Base-by-base conservation (phyloP, 192 early-diverging fungal genomes). In the Backusella morwellensis region DNA sequence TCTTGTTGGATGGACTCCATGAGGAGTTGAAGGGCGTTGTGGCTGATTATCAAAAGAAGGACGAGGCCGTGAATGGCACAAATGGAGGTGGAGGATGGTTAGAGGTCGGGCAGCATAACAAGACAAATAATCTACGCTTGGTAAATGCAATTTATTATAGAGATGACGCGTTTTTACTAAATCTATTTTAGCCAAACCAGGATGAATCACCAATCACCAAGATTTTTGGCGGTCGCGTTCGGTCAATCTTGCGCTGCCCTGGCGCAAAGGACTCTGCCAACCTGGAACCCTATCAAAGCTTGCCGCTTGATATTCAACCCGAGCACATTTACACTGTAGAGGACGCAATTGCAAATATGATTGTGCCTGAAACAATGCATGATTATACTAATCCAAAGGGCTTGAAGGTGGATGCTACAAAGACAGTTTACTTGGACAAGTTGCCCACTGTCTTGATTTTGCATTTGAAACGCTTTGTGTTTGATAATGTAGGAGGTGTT, bases 381-480 rank as follows among this genome's bases (percentile, higher is more conserved):
- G 96, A 93, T n/a, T 96, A 91, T 69, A 81, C 84, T 4, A 86
- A 83, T n/a, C 83, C 86, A 3, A 85, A 90, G 35, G 82, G 82
- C 32, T 72, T 80, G 9, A 47, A 70, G 54, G 75, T 86, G 8
- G 75, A 85, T 42, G 95, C 93, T 6, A 95, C 93, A 1, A 99
- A 99, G 77, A 93, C 96, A 81, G 88, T 87, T 32, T 88, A 89
- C 56, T 80, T 99, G 17, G 97, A 98, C 63, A 81, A 74, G 1
- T 84, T 95, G 34, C 98, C 98, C 7, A 93, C 96, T 2, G 90
- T 99, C 6, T 86, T 99, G 26, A 92, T 99, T 29, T 87, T 99
- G 19, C 96, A 98, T 72, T 80, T 99, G 52, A 99, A 99, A 81
- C 91, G 97, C 14, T 98, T 99, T 83, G 89, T 93, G 23, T 99